Conservation (phyloP, 768 basidiomycete genomes). For the Leccinum sublutescens region DNA sequence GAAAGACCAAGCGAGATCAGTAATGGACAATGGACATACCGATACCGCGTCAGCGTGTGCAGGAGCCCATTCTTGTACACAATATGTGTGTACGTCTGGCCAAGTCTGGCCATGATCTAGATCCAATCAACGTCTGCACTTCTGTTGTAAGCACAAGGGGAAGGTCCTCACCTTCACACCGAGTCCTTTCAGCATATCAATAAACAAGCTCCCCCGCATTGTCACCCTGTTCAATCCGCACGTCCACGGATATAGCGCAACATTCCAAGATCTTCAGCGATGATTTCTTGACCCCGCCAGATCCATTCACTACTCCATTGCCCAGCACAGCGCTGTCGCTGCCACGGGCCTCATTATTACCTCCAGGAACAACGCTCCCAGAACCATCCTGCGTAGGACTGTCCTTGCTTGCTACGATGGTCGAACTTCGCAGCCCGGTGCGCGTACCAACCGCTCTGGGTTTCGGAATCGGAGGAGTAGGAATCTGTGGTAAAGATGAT, state of each 20-base stretch:
- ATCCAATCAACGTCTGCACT: not conserved
- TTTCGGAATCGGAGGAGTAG: constrained; percentile 13
- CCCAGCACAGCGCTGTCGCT: constrained; percentile 19
- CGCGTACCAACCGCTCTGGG: constrained; percentile 47
- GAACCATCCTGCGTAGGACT: constrained; percentile 34
- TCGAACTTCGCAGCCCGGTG: constrained; percentile 46
- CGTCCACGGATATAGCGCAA: constrained; percentile 84
- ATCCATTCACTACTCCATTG: constrained; percentile 20
- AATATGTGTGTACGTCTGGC: constrained; percentile 77
- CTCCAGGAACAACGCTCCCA: constrained; percentile 30
- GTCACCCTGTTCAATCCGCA: constrained; percentile 69
- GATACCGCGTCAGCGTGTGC: constrained; percentile 71
- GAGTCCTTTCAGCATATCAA: constrained; percentile 75
- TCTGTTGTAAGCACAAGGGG: not conserved
- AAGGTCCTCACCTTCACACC: constrained; percentile 69
- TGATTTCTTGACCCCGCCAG: constrained; percentile 29
- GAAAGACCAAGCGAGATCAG: not conserved
- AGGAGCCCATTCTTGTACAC: constrained; percentile 81
- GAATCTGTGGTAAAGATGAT: no score
- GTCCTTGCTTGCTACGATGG: constrained; percentile 24
- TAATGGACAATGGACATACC: constrained; percentile 40
- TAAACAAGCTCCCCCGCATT: constrained; percentile 80
- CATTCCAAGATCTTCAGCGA: constrained; percentile 59
- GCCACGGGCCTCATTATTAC: constrained; percentile 18
- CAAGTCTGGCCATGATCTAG: constrained; percentile 63